Conservation (phyloP, 2,329 filamentous ascomycete species). For the Alternaria sp. region DNA sequence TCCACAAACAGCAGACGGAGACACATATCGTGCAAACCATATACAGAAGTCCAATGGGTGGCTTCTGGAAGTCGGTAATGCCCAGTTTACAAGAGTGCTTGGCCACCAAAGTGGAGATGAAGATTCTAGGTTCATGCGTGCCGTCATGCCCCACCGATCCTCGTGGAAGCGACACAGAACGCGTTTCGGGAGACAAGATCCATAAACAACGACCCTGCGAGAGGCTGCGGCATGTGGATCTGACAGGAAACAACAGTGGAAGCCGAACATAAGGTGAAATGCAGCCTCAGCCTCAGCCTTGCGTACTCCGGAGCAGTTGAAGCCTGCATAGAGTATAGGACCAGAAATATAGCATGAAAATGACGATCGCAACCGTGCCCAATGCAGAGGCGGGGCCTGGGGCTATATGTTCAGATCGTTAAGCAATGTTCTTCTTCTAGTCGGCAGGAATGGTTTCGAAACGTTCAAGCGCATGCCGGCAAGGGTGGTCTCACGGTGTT, state of each 20-base stretch:
- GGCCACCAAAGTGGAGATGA: not conserved
- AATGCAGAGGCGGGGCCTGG: not conserved
- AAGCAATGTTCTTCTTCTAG: slow-evolving; percentile 1
- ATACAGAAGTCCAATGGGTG: not conserved
- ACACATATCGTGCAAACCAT: not conserved
- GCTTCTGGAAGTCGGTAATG: not conserved
- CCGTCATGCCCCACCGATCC: not conserved
- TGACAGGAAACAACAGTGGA: slow-evolving; percentile 6
- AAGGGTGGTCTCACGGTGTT: not conserved
- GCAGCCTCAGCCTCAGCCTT: not conserved
- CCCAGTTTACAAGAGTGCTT: not conserved
- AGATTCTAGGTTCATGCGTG: not conserved
- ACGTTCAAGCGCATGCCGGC: slow-evolving; percentile 3
- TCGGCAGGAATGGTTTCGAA: slow-evolving; percentile 13
- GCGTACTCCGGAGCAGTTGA: not conserved
- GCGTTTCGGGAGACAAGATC: slow-evolving; percentile 1
- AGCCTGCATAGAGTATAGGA: not conserved
- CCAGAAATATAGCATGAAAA: slow-evolving; percentile 8
- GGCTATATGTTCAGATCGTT: not conserved
- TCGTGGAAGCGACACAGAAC: slow-evolving; percentile 3
- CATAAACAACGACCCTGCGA: not conserved
- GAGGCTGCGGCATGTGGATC: not conserved
- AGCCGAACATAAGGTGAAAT: not conserved
- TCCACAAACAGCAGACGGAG: not conserved
- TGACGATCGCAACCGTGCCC: not conserved